Conservation (phyloP, 805 yeast genomes). For the Metschnikowia picachoensis region DNA sequence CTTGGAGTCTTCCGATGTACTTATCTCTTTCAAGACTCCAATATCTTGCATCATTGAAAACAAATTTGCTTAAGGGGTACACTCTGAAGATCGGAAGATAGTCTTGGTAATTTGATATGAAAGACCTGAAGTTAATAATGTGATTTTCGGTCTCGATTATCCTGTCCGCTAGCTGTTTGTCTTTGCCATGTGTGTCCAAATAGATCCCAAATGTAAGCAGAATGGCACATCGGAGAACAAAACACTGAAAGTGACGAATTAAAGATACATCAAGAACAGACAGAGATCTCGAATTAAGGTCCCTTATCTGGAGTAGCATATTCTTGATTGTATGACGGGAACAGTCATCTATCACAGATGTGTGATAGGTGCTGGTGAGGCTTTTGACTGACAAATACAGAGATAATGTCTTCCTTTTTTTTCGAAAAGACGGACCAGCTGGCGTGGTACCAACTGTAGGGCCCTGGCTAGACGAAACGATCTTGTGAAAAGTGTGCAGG, state of each 20-base stretch:
- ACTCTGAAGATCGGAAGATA: slow-evolving; percentile 45
- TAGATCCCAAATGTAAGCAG: slow-evolving; percentile 49
- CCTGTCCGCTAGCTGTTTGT: slow-evolving; percentile 41
- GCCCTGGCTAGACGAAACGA: slow-evolving; percentile 52
- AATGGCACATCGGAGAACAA: slow-evolving; percentile 49
- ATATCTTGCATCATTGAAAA: slow-evolving; percentile 13
- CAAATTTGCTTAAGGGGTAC: slow-evolving; percentile 18
- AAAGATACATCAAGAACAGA: slow-evolving; percentile 34
- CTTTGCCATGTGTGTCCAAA: slow-evolving; percentile 40
- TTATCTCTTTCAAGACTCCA: slow-evolving; percentile 42
- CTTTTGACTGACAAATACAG: slow-evolving; percentile 36
- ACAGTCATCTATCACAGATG: slow-evolving; percentile 37
- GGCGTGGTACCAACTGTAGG: slow-evolving; percentile 68
- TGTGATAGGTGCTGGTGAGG: slow-evolving; percentile 27
- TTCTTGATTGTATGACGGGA: slow-evolving; percentile 23
- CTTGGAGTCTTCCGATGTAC: slow-evolving; percentile 42
- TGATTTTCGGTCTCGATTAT: slow-evolving; percentile 53
- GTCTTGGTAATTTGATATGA: slow-evolving; percentile 52
- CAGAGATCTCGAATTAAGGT: slow-evolving; percentile 11
- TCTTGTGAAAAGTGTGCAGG: slow-evolving; percentile 62
- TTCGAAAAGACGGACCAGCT: slow-evolving; percentile 43
- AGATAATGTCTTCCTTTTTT: slow-evolving; percentile 47
- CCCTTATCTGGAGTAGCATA: slow-evolving; percentile 11
- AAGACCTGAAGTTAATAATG: slow-evolving; percentile 56
- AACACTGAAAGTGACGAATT: slow-evolving; percentile 43